Evolutionary conservation across 2,329 filamentous ascomycete species (phyloP), one percentile per base, ranked within the genome.

Genomic region (Teratosphaeria viscida): DNA sequence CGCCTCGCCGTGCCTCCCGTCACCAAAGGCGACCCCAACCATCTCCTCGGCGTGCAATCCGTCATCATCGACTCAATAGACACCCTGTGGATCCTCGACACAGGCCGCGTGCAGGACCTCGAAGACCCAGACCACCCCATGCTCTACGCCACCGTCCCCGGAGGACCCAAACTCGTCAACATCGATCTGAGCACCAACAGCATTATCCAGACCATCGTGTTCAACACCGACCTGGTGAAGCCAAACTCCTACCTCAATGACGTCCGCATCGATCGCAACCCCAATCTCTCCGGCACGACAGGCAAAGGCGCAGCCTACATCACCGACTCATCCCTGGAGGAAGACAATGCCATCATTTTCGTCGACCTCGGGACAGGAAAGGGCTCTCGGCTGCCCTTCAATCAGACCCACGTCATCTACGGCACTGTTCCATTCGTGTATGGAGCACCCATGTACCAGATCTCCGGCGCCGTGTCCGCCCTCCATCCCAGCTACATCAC

Each of bases 11-110:
- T 64, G 16, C 79, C 79, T 8, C 71, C 76, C 1, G 71, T 74
- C 1, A 75, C 74, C 35, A 78, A 74, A 35, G 79, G 79, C 63
- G 76, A 80, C 59, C 70, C 73, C n/a, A 66, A 78, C 63, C 76
- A 81, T 65, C 70, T 82, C 11, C 78, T 81, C 59, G 77, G 78
- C 54, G 78, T 80, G 0, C 80, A 82, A 65, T 78, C 74, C 47
- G 78, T 82, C 1, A 79, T 82, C 11, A 73, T 82, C 19, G 79
- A 82, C 61, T 63, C 78, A 0, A 66, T 70, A 2, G 78, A 82
- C 66, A 74, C 78, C 6, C 73, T 81, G 23, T 82, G 79, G 79
- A 77, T 82, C 57, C 74, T 82, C 7, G 80, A 82, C 62, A 82
- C 79, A 2, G 80, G 79, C 8, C 74, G 79, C 26, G 75, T 74